phyloP scores from a whole-genome alignment of 73 alveolate genomes.

The Chromera velia region DNA sequence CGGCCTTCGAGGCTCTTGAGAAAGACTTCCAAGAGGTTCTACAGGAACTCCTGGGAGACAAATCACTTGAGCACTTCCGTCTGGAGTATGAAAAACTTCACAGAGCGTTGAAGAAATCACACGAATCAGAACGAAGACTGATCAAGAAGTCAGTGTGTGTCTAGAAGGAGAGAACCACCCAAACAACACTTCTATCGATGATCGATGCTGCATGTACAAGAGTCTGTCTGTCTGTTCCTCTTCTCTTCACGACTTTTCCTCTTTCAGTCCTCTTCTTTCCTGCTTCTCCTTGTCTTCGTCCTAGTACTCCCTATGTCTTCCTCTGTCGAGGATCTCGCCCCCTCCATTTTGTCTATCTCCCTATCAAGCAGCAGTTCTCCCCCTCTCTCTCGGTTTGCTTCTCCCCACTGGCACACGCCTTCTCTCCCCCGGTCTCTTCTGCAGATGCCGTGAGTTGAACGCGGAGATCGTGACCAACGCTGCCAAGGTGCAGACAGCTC shows the following conservation, averaged over 20 bases:
- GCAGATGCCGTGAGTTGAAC: constrained; percentile 82
- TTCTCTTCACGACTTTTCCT: not conserved
- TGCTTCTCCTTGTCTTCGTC: too few relatives aligned
- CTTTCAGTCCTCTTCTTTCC: not conserved
- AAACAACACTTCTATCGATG: too few relatives aligned
- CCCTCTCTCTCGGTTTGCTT: too few relatives aligned
- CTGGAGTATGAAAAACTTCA: constrained; percentile 75
- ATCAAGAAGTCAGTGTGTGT: constrained; percentile 47
- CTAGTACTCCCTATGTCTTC: too few relatives aligned
- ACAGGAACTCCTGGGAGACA: constrained; percentile 74
- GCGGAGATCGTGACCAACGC: constrained; percentile 63
- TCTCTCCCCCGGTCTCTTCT: constrained; percentile 47
- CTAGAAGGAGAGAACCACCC: not conserved
- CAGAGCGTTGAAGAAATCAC: constrained; percentile 73
- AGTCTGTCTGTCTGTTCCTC: too few relatives aligned
- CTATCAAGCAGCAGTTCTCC: too few relatives aligned
- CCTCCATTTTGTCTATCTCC: too few relatives aligned
- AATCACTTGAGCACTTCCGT: constrained; percentile 75
- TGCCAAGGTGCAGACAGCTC: constrained; percentile 66
- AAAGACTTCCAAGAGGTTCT: constrained; percentile 36
- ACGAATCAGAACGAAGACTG: constrained; percentile 69
- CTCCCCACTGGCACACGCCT: too few relatives aligned
- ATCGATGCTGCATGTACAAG: too few relatives aligned
- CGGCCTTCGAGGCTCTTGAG: constrained; percentile 12
- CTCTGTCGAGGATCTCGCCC: too few relatives aligned